Evolutionary conservation across 2,329 filamentous ascomycete species (phyloP).

Genomic region (Corniculantispora saksenae): DNA sequence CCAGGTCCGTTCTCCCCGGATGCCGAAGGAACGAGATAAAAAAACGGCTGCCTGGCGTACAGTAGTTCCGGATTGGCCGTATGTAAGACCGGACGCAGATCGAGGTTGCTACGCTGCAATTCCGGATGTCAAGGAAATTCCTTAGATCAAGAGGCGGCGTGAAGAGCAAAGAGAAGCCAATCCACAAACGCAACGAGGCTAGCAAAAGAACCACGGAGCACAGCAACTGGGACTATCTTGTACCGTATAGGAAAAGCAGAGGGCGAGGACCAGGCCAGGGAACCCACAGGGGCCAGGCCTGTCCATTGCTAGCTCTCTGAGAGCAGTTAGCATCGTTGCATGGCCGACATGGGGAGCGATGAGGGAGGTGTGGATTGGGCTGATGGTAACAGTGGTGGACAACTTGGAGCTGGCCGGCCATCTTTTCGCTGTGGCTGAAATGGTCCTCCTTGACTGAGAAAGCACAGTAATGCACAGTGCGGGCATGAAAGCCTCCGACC

Average conservation of each 20-base stretch:
- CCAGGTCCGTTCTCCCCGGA: background rate
- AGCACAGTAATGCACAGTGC: slow-evolving; percentile 13
- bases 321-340: slow-evolving; percentile 49
- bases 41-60: slow-evolving; percentile 7
- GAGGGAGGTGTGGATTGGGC: slow-evolving; percentile 10
- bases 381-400: background rate
- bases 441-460: background rate
- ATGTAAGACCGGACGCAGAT: slow-evolving; percentile 4
- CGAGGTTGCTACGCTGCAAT: slow-evolving; percentile 13
- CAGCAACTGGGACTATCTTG: slow-evolving; percentile 3
- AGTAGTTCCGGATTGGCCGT: background rate
- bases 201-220: background rate
- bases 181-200: background rate
- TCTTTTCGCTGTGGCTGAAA: background rate
- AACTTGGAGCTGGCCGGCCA: background rate
- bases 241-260: background rate
- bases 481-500: background rate
- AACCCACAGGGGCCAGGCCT: background rate
- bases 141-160: background rate
- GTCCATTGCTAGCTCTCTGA: background rate
- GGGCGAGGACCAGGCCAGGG: background rate
- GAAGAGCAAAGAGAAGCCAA: background rate
- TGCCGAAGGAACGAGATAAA: slow-evolving; percentile 5
- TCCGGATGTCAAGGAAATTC: background rate
- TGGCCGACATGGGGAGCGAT: slow-evolving; percentile 31